phyloP scores from a whole-genome alignment of 352 stramenopile species.

The Plasmopara halstedii region DNA sequence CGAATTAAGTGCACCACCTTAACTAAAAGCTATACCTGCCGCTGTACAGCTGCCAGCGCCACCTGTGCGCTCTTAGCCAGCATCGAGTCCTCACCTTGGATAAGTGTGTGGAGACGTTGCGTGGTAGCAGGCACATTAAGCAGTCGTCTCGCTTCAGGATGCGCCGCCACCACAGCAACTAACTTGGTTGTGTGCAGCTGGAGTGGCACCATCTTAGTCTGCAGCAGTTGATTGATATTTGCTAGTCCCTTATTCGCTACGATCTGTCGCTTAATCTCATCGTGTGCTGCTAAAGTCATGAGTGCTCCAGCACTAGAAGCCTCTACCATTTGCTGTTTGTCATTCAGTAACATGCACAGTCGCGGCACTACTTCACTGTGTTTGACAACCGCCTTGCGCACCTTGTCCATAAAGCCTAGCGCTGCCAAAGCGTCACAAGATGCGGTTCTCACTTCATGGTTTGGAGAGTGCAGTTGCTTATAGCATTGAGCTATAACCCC shows the following conservation, averaged over 20 bases:
- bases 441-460: conserved; percentile 33
- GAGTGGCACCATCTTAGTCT: conserved; percentile 43
- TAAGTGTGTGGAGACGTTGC: conserved; percentile 39
- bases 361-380: conserved; percentile 38
- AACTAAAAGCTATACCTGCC: conserved; percentile 28
- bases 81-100: conserved; percentile 36
- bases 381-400: conserved; percentile 45
- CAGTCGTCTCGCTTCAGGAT: conserved; percentile 37
- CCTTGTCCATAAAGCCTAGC: conserved; percentile 54
- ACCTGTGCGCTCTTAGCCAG: conserved; percentile 48
- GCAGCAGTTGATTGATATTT: conserved; percentile 51
- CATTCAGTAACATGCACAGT: conserved; percentile 48
- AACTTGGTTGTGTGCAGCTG: conserved; percentile 67
- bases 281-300: conserved; percentile 55
- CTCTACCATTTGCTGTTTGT: conserved; percentile 47
- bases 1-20: conserved; percentile 3
- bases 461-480: conserved; percentile 34
- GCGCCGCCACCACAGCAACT: conserved; percentile 47
- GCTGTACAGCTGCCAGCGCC: conserved; percentile 52
- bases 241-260: conserved; percentile 38
- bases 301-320: conserved; percentile 47
- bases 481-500: conserved; percentile 33
- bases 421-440: conserved; percentile 47
- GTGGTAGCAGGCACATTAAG: conserved; percentile 48
- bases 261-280: conserved; percentile 63